Evolutionary conservation across 208 protist genomes (phyloP).

Genomic region (Wallacemonas sp.): DNA sequence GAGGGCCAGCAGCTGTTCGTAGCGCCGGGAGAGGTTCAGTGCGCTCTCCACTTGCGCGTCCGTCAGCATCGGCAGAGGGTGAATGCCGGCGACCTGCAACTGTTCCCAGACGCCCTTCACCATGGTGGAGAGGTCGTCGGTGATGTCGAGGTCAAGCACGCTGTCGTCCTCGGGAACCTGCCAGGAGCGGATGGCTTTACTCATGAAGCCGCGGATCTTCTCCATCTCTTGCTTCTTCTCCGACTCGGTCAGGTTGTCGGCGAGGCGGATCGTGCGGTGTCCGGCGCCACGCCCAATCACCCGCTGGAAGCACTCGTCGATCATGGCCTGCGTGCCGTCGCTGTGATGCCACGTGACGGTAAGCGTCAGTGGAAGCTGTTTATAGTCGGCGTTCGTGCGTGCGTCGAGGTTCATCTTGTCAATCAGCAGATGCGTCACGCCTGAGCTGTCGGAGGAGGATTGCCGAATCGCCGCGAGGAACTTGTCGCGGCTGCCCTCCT

Average conservation of each 20-base stretch:
- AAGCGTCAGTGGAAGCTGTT: conserved; percentile 19
- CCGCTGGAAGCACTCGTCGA: conserved; percentile 33
- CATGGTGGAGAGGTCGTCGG: conserved; percentile 13
- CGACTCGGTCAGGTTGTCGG: conserved; percentile 1
- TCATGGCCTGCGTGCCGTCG: conserved; percentile 28
- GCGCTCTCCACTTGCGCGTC: conserved; percentile 10
- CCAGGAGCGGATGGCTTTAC: conserved; percentile 19
- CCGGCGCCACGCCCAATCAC: conserved; percentile 33
- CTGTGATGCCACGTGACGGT: conserved; percentile 48
- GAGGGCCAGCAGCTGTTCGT: conserved; percentile 26
- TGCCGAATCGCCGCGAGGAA: conserved; percentile 34
- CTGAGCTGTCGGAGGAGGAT: conserved; percentile 11
- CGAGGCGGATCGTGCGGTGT: conserved; percentile 44
- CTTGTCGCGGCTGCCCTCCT: conserved; percentile 36
- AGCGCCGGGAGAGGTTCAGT: conserved; percentile 13
- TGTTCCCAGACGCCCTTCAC: conserved; percentile 31
- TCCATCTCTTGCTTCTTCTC: conserved; percentile 10
- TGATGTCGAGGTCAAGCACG: conserved; percentile 36
- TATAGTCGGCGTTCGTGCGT: conserved; percentile 40
- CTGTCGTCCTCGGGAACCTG: conserved; percentile 19
- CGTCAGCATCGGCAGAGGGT: conserved; percentile 25
- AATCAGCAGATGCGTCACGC: conserved; percentile 50
- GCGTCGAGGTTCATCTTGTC: conserved; percentile 82
- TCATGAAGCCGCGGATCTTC: conserved; percentile 26
- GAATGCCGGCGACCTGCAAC: conserved; percentile 26